Evolutionary conservation across 768 basidiomycete species (phyloP).

Genomic region (Hemileccinum impolitum): DNA sequence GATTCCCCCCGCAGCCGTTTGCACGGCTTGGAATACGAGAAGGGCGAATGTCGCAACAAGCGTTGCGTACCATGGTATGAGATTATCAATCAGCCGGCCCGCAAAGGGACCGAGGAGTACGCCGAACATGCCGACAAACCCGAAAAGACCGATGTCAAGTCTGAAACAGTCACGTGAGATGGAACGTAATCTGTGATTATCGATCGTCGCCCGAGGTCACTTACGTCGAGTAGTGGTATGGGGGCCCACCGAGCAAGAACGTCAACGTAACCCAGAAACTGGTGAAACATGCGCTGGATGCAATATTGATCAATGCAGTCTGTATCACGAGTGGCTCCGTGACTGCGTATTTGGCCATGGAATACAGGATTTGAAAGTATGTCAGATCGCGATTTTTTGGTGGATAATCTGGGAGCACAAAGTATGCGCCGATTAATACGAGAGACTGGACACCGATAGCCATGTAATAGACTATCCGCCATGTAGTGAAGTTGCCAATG

Average conservation of each 20-base stretch:
- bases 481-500: conserved; percentile 67
- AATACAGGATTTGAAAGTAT: conserved; percentile 66
- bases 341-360: conserved; percentile 72
- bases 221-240: conserved; percentile 73
- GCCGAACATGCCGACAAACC: conserved; percentile 68
- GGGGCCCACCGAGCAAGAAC: conserved; percentile 73
- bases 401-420: conserved; percentile 79
- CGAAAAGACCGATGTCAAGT: conserved; percentile 59
- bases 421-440: conserved; percentile 57
- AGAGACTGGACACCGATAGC: conserved; percentile 66
- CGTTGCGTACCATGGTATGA: conserved; percentile 78
- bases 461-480: conserved; percentile 77
- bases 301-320: conserved; percentile 55
- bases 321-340: conserved; percentile 82
- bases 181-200: too few relatives aligned
- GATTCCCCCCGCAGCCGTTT: conserved; percentile 66
- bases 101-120: conserved; percentile 66
- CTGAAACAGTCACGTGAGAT: too few relatives aligned
- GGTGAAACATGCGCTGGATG: conserved; percentile 54
- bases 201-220: conserved; percentile 10
- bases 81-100: conserved; percentile 63
- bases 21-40: conserved; percentile 55
- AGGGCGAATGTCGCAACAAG: conserved; percentile 50
- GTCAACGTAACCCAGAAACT: conserved; percentile 76
- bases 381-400: conserved; percentile 63